A percentile compares a stretch with the other conserved stretches of the same genome.
Conservation (phyloP, 495 filamentous ascomycete species). For the Annulohypoxylon moriforme region DNA sequence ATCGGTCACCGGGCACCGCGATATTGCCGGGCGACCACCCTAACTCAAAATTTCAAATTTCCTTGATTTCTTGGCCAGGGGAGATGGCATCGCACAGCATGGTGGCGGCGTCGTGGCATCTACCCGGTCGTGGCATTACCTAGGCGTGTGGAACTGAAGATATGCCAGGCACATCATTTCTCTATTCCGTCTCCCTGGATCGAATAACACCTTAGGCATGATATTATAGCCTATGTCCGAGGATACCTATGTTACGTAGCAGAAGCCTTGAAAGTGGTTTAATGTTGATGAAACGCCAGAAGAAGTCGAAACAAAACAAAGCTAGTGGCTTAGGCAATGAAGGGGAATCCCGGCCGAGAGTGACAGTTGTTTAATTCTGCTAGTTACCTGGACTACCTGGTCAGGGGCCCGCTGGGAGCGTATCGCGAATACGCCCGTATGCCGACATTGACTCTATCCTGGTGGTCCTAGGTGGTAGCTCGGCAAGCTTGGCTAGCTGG, state of each 20-base stretch:
- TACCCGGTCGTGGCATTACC: conserved; percentile 13
- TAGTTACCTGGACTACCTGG: conserved; percentile 1
- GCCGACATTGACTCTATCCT: background rate
- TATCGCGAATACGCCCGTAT: conserved; percentile 18
- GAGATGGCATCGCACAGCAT: conserved; percentile 31
- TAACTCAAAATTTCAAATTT: conserved; percentile 22
- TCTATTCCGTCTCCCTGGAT: conserved; percentile 25
- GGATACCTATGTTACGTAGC: background rate
- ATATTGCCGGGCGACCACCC: conserved; percentile 35
- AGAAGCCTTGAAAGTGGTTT: background rate
- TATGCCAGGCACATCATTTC: conserved; percentile 21
- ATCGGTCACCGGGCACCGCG: conserved; percentile 41
- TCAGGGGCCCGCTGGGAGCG: background rate
- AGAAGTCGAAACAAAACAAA: conserved; percentile 3
- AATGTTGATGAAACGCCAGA: background rate
- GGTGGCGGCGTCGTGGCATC: conserved; percentile 20
- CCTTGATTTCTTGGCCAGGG: conserved; percentile 28
- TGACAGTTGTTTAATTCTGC: conserved; percentile 7
- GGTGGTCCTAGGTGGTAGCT: conserved; percentile 1
- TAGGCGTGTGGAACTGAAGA: conserved; percentile 20
- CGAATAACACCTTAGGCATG: conserved; percentile 4
- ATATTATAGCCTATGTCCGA: background rate
- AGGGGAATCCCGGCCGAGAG: conserved; percentile 12
- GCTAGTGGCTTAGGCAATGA: background rate
- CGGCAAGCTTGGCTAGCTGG: conserved; percentile 6